Percentiles rank a stretch among this genome's conserved stretches.
Conservation (phyloP, 2,329 filamentous ascomycete genomes). For the Cyphellophora europaea region DNA sequence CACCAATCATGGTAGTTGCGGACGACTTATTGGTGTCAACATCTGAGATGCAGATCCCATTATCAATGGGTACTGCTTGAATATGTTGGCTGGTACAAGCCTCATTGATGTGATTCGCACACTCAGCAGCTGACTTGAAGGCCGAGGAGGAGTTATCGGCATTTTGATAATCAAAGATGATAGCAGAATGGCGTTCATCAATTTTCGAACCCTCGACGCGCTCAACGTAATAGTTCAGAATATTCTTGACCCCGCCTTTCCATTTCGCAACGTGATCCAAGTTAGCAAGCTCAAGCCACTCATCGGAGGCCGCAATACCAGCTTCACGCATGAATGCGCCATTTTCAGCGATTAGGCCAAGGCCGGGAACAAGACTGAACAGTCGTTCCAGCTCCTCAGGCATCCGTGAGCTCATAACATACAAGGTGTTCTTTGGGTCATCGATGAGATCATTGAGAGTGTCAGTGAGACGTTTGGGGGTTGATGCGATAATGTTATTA, state of each 20-base stretch:
- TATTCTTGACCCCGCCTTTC: conserved; percentile 75
- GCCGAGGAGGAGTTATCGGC: conserved; percentile 70
- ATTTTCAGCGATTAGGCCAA: conserved; percentile 90
- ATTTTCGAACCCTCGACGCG: conserved; percentile 80
- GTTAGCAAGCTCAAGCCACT: conserved; percentile 74
- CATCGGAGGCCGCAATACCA: conserved; percentile 40
- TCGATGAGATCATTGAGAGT: conserved; percentile 71
- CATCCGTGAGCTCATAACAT: conserved; percentile 84
- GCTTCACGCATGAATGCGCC: conserved; percentile 79
- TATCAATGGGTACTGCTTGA: conserved; percentile 71
- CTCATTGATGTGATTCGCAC: conserved; percentile 90
- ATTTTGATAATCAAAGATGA: conserved; percentile 83
- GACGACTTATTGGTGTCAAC: conserved; percentile 81
- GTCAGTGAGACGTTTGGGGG: conserved; percentile 75
- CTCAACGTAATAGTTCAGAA: conserved; percentile 82
- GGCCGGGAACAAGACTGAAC: conserved; percentile 71
- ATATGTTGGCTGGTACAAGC: conserved; percentile 76
- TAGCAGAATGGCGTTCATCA: conserved; percentile 82
- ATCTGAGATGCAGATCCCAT: conserved; percentile 75
- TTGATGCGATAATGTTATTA: conserved; percentile 74
- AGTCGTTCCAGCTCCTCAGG: conserved; percentile 80
- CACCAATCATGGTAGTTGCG: conserved; percentile 62
- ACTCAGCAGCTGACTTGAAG: conserved; percentile 73
- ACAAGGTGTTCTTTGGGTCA: conserved; percentile 75
- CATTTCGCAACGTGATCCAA: conserved; percentile 60